Evolutionary conservation across 768 basidiomycete genomes (phyloP), one percentile per base, ranked within the genome.

Genomic region (Suillus luteus): DNA sequence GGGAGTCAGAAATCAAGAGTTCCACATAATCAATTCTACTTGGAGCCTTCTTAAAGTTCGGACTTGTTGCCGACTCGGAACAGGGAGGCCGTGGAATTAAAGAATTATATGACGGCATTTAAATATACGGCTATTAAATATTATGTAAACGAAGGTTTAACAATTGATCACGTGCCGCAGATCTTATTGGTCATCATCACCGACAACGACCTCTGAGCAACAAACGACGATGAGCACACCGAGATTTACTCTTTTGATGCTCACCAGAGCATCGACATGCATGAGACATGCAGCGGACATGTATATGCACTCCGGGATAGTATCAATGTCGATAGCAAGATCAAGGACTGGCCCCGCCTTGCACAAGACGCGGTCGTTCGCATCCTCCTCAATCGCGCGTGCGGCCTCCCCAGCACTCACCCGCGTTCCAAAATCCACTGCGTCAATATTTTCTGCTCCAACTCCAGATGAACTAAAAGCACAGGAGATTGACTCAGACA

Each of bases 401-500:
- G 57, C 57, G 31, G 27, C 40, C 5, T 27, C 55, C 9, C 17
- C 38, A 7, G 24, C 55, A 40, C 24, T 38, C 6, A 31, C 17
- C 2, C 24, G 41, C 19, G 17, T 58, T 27, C 57, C 57, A 58
- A 58, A 58, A 41, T 40, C 40, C 17, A 31, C 24, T 12, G 57
- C 11, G 1, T 58, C 17, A 1, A 17, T 58, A 27, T 58, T 24
- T 12, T 41, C 5, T 19, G 24, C 81, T 2, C 89, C 89, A 1
- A 82, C 86, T 0, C 72, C 71, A 14, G 77, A 82, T 63, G 83
- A 86, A 54, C 74, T 91, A 17, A 81, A 87, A 43, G 75, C 81
- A 38, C 85, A 86, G 65, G 89, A 90, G 65, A 74, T 91, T 2
- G 87, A 91, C 51, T 80, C 86, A 2, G 86, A 90, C 24, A 71